Evolutionary conservation across 164 flowering plant genomes (phyloP), one percentile per base, ranked within the genome.

Genomic region (grape (Vitis vinifera)): DNA sequence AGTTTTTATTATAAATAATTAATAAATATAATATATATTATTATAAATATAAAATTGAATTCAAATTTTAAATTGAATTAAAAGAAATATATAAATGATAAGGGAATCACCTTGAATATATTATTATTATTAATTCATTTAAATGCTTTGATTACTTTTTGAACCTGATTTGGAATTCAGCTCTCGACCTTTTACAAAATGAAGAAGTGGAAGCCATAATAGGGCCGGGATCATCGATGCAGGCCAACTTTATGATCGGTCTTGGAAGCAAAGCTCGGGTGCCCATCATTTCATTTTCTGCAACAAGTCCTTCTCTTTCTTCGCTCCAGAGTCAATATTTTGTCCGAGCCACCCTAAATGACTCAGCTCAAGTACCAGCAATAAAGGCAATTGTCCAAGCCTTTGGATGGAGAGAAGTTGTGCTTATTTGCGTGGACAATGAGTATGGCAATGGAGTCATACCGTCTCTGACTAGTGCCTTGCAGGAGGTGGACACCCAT

Each of bases 121-220:
- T 23, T 23, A 23, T 23, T 23, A 23, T 23, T 23, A 23, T 23
- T 23, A 2, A 23, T 37, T 37, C 44, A 37, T 37, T 37, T 37
- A 3, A 37, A 6, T 37, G 44, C 7, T 23, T 37, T 37, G 4
- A 4, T 37, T 3, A 3, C 7, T 3, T 37, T 37, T 37, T 37
- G 44, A 37, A 37, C 44, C 4, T 37, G 44, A 23, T 23, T 37
- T 37, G 4, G 44, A 37, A 6, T 3, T 37, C 69, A 69, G 77
- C 73, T 16, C 37, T 68, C 1, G 58, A 69, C 30, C 23, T 74
- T 57, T 15, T 74, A 53, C 59, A 65, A 74, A 49, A 68, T n/a
- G 69, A 56, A 1, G 19, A 63, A 11, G 77, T 74, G n/a, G 27
- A 68, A 30, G 77, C 77, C 19, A 74, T 74, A 4, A 23, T 74